phyloP scores from a whole-genome alignment of 2,329 filamentous ascomycete species.

The Fusarium camptoceras region DNA sequence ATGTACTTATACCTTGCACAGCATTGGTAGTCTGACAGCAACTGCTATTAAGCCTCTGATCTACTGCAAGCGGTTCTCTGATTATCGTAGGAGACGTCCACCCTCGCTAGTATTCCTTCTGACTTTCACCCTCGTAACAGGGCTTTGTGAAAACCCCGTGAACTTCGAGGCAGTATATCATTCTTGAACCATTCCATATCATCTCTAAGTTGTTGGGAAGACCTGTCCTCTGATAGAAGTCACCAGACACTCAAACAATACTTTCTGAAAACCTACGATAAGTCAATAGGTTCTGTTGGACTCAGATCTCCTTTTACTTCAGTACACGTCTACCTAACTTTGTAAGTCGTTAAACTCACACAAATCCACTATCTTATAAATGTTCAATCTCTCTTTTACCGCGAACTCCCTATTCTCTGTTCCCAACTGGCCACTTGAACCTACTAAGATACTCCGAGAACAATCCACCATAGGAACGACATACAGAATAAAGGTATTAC shows the following conservation, averaged over 20 bases:
- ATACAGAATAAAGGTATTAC: not conserved
- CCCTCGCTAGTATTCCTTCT: not conserved
- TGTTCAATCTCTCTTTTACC: not conserved
- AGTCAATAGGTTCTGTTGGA: not conserved
- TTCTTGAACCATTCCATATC: not conserved
- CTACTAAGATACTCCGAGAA: no score
- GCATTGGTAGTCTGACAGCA: not conserved
- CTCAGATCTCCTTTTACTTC: not conserved
- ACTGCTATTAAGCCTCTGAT: accelerated
- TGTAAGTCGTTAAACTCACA: not conserved
- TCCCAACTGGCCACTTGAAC: no score
- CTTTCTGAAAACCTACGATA: not conserved
- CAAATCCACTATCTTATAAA: not conserved
- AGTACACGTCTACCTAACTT: not conserved
- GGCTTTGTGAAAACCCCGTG: not conserved
- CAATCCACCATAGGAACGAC: not conserved
- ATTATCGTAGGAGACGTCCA: not conserved
- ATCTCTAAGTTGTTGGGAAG: not conserved
- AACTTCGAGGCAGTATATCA: not conserved
- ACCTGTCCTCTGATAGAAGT: not conserved
- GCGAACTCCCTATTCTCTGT: not conserved
- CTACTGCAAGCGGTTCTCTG: not conserved
- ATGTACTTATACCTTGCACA: not conserved
- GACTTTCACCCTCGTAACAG: not conserved
- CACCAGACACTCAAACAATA: accelerated